Base-by-base conservation (phyloP, 2,329 filamentous ascomycete genomes). In the Nigrospora oryzae region DNA sequence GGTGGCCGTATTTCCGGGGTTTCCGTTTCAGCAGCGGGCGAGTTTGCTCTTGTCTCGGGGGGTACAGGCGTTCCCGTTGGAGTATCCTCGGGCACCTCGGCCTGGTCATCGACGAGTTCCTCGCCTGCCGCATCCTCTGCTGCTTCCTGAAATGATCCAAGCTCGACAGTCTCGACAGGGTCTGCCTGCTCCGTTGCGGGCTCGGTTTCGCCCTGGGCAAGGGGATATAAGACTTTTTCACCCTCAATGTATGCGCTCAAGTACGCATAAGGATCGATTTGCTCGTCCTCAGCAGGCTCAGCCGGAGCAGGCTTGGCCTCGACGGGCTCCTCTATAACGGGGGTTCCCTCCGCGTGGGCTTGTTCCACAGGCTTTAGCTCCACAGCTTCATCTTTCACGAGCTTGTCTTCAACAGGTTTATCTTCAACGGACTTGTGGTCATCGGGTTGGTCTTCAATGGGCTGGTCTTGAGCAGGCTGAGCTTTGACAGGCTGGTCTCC, bases 1-100 rank as follows among this genome's bases (percentile, higher is more conserved):
- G 45, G 39, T 12, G 48, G 41, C 15, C 44, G 47, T 7, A 36
- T 34, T 11, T 45, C 42, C 2, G 49, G 14, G 2, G 42, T 17
- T 4, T 56, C 56, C 14, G 43, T 19, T n/a, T 58, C 58, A 56
- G 52, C 63, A 52, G 35, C 61, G 48, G 45, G 67, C 53, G 46
- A 67, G 57, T 51, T 70, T 55, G 49, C 60, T 43, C 42, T 64
- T 55, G 47, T 74, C 38, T 60, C 56, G 12, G 48, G 45, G 6
- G 56, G 49, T 3, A 51, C 51, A 34, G 52, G 53, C 11, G 52
- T 51, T 12, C 49, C 49, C 4, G 51, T 54, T 12, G 61, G 54
- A 11, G 53, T 52, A 2, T 59, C 62, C 8, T 50, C 51, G 11
- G 39, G 47, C 13, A 45, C 58, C 7, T 61, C 58, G n/a, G 46